Base-by-base conservation (phyloP, 2,329 filamentous ascomycete genomes). In the Penicillium sp. region DNA sequence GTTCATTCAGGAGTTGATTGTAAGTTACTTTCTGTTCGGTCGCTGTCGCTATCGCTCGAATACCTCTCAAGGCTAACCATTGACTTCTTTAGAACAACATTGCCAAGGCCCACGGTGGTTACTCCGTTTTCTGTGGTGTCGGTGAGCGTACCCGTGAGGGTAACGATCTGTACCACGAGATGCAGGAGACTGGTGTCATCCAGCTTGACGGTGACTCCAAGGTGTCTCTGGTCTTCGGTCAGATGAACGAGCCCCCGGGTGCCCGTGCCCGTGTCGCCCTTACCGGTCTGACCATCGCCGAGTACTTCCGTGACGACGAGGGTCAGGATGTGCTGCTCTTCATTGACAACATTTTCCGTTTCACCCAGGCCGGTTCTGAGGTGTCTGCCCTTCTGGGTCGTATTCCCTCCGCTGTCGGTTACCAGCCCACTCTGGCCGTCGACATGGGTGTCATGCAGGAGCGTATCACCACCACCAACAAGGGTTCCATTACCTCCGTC, bases 101-200 rank as follows among this genome's bases (percentile, higher is more conserved):
- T 72, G 93, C 93, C 78, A 97, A 97, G 85, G 93, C 93, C 66
- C 93, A 98, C 81, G 93, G 93, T 95, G 93, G 93, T 95, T 98
- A 95, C 87, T 98, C 93, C 63, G 93, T 98, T 74, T 98, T 98
- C 86, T 95, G 89, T 72, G 93, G 93, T 91, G 93, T 98, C 77
- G 93, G 93, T 75, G 93, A 98, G 86, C 91, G 93, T 82, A 98
- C 93, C 73, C 93, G 93, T 89, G 93, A 98, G 85, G 93, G 93
- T 84, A 98, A 98, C 85, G 93, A 98, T 85, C 77, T 98, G 82
- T 98, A 98, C 86, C 91, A 98, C 80, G 93, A 98, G 84, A 98
- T 98, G 93, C 93, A 97, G 82, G 91, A 98, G 80, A 98, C 93
- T 64, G 89, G 87, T 71, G 93, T 98, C 82, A 98, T 98, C 77